Conservation (phyloP, 2,329 filamentous ascomycete species). For the Paradendryphiella salina region DNA sequence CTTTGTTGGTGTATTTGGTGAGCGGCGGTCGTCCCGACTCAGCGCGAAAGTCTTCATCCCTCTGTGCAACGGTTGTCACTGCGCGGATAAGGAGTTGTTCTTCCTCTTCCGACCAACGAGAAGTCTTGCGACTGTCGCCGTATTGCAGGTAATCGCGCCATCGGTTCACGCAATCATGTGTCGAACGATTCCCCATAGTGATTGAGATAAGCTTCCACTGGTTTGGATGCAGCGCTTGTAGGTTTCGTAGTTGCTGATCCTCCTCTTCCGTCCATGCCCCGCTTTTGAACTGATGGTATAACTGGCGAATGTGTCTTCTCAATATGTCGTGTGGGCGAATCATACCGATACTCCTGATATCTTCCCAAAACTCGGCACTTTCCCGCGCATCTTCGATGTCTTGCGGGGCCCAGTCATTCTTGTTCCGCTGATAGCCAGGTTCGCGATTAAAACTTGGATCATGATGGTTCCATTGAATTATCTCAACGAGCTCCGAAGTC, state of each 20-base stretch:
- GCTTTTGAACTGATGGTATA: conserved; percentile 67
- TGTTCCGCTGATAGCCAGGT: background rate
- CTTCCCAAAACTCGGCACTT: conserved; percentile 37
- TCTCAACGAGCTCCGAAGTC: conserved; percentile 21
- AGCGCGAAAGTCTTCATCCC: conserved; percentile 47
- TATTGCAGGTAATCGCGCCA: conserved; percentile 70
- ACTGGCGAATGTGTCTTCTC: conserved; percentile 57
- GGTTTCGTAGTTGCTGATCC: conserved; percentile 57
- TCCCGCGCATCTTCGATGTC: conserved; percentile 14
- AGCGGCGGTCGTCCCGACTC: conserved; percentile 24
- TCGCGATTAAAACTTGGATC: conserved; percentile 2
- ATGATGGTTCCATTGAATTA: conserved; percentile 23
- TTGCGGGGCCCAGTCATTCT: conserved; percentile 1
- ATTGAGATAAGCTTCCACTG: conserved; percentile 66
- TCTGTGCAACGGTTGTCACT: conserved; percentile 58
- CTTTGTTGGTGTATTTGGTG: conserved; percentile 52
- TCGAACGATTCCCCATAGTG: conserved; percentile 63
- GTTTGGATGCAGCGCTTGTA: conserved; percentile 55
- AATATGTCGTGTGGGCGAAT: conserved; percentile 41
- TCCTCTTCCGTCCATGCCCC: conserved; percentile 65
- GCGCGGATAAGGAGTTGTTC: conserved; percentile 57
- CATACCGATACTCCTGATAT: conserved; percentile 37
- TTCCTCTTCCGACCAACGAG: conserved; percentile 65
- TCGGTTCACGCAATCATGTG: conserved; percentile 69
- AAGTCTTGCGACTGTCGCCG: conserved; percentile 56